Conservation (phyloP, 352 stramenopile species). For the Globisporangium spiculum region DNA sequence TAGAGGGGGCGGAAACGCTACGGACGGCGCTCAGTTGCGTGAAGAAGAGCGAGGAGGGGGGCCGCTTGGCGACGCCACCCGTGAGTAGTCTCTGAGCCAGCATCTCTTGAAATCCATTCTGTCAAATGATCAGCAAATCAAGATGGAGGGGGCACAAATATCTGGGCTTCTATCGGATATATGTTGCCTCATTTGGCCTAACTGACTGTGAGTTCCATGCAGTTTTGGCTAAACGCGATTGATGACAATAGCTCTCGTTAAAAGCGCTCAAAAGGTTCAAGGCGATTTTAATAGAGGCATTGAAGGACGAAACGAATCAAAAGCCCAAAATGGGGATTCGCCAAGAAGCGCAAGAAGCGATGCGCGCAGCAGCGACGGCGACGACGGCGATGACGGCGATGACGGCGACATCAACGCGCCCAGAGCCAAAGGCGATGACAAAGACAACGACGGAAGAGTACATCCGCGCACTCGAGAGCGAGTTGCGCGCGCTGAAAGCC, state of each 20-base stretch:
- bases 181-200: no score
- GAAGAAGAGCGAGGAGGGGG: neutral
- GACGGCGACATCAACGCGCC: neutral
- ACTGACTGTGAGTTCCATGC: no score
- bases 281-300: no score
- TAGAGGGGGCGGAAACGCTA: neutral
- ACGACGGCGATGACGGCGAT: neutral
- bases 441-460: neutral
- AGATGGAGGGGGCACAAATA: neutral
- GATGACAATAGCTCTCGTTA: no score
- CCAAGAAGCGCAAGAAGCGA: no score
- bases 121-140: neutral
- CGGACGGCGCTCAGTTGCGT: neutral
- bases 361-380: neutral
- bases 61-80: neutral
- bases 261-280: no score
- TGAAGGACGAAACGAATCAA: no score
- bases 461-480: constrained; percentile 14
- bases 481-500: constrained; percentile 4
- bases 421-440: neutral
- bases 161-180: no score
- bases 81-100: neutral
- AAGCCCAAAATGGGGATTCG: no score
- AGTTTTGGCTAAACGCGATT: no score
- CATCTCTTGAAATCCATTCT: neutral